phyloP scores from a whole-genome alignment of 176 grass and related monocot species.

The Carex pumila region DNA sequence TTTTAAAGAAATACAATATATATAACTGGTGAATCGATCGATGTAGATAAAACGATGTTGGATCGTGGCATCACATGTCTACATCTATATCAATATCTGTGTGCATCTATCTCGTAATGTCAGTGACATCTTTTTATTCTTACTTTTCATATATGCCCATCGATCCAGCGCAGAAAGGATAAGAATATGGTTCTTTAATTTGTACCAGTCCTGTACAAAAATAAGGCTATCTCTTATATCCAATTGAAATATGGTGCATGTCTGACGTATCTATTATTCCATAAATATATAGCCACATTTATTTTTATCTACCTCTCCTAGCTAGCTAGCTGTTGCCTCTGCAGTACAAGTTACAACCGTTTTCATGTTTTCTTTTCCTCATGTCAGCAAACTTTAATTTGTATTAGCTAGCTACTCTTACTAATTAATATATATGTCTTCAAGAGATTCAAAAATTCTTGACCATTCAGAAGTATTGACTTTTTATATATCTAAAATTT shows the following conservation, averaged over 20 bases:
- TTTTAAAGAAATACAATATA: not conserved
- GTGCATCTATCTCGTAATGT: not conserved
- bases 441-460: too few species aligned
- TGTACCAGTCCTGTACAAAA: slow-evolving; percentile 9
- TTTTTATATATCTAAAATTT: too few species aligned
- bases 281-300: not conserved
- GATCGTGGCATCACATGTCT: slow-evolving; percentile 1
- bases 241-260: not conserved
- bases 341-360: not conserved
- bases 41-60: slow-evolving; percentile 13
- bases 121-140: slow-evolving; percentile 14
- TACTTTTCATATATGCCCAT: slow-evolving; percentile 8
- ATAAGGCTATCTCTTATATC: slow-evolving; percentile 1
- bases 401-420: too few species aligned
- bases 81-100: not conserved
- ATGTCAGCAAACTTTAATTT: not conserved
- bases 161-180: not conserved
- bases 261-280: slow-evolving; percentile 5
- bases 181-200: slow-evolving; percentile 5
- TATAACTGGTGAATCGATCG: not conserved
- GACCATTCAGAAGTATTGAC: too few species aligned
- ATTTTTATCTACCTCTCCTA: not conserved
- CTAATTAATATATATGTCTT: too few species aligned
- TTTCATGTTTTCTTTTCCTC: not conserved
- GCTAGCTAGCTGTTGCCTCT: not conserved